phyloP scores from a whole-genome alignment of 441 rosid species.

The Aleurites moluccanus region DNA sequence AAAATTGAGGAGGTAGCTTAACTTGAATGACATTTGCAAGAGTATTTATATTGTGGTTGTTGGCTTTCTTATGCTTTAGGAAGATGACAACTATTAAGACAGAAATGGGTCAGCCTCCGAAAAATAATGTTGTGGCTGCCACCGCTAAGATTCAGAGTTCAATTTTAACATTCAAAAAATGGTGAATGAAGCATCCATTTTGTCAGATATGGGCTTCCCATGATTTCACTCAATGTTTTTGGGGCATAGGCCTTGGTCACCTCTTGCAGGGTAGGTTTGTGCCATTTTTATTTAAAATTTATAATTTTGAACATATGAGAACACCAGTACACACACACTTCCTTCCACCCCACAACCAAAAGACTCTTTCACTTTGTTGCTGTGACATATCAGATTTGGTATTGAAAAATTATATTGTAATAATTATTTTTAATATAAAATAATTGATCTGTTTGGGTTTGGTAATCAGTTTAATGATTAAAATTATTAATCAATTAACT shows the following conservation, averaged over 20 bases:
- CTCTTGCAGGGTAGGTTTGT: conserved; percentile 92
- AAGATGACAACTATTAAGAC: conserved; percentile 44
- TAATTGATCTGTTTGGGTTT: too few relatives aligned
- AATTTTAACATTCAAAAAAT: conserved; percentile 57
- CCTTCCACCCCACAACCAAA: too few relatives aligned
- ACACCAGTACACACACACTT: too few relatives aligned
- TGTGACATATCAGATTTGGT: too few relatives aligned
- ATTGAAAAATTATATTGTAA: too few relatives aligned
- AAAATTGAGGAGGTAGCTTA: too few relatives aligned
- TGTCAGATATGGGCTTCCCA: conserved; percentile 85
- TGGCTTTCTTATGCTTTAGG: not conserved
- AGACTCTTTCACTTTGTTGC: too few relatives aligned
- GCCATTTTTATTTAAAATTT: not conserved
- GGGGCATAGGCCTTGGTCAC: conserved; percentile 86
- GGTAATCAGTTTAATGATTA: too few relatives aligned
- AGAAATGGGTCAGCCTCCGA: conserved; percentile 27
- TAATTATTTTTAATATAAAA: too few relatives aligned
- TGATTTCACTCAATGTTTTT: conserved; percentile 84
- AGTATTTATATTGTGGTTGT: not conserved
- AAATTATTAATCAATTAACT: too few relatives aligned
- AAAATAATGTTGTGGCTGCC: conserved; percentile 22
- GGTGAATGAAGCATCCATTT: conserved; percentile 87
- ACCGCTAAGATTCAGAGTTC: conserved; percentile 31
- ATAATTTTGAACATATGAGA: not conserved
- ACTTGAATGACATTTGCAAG: too few relatives aligned